Evolutionary conservation across 768 basidiomycete genomes (phyloP), one percentile per base, ranked within the genome.

Genomic region (Floccularia luteovirens): DNA sequence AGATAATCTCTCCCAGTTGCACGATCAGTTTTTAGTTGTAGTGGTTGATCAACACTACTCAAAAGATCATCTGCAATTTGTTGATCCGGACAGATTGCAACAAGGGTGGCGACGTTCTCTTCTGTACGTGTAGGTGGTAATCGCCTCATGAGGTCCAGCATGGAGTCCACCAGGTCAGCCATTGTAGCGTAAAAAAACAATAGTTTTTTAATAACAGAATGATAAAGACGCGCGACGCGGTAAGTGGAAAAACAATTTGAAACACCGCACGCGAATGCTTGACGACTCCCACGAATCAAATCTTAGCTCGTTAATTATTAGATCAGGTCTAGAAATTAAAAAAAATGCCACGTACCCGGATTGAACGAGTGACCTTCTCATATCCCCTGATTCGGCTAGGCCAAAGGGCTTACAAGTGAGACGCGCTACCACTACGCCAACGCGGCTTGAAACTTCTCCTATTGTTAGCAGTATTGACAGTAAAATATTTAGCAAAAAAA

Each of bases 131-230:
- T 87, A 2, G 96, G 94, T 5, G 96, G 96, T n/a, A 98, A 75
- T 12, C 96, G 84, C 39, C 96, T 79, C 76, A 93, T 86, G 35
- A 97, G 77, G 66, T 98, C 94, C 28, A 98, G 81, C 81, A 94
- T 91, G 41, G 89, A 85, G 54, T 92, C 89, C 34, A 91, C 76
- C 43, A 84, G 69, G 61, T 91, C 89, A 35, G 71, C 68, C 84
- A 84, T 39, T 10, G 38, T 8, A 16, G 7, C 2, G n/a, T 11
- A 3, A 30, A 24, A 38, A 35, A 4, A 11, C 14, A 11, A 17
- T 37, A 3, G 25, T 12, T 2, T n/a, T 39, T 11, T 3, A 21
- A 8, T 13, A 22, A 20, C 2, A 13, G 27, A 30, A 20, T 37
- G 22, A 11, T 37, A 10, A 20, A 20, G 20, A 10, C 21, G 17